These are phyloP conservation scores for Ophiosphaerella herpotricha DNA, from an alignment of 2,329 filamentous ascomycete species.

Conservation along the genomic window DNA sequence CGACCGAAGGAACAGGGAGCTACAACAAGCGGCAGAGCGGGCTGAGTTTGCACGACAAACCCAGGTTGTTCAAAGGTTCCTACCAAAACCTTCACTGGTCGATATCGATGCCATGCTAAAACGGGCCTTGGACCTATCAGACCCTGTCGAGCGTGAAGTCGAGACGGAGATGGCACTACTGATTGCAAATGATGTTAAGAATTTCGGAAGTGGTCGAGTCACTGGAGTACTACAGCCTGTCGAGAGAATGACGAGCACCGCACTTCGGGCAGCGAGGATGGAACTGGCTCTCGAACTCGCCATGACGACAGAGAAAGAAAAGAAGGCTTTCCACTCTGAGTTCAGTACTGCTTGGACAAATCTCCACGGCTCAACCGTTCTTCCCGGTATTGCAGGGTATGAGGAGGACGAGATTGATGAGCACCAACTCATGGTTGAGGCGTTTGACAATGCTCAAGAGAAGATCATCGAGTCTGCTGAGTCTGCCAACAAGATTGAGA, in stretches of 20 bases:
- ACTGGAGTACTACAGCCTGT: conserved; percentile 65
- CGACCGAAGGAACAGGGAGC: conserved; percentile 69
- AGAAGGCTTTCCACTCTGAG: conserved; percentile 51
- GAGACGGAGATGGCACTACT: conserved; percentile 77
- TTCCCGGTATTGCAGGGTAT: conserved; percentile 83
- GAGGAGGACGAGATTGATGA: conserved; percentile 76
- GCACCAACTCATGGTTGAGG: conserved; percentile 65
- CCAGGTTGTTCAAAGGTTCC: conserved; percentile 83
- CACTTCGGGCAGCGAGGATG: conserved; percentile 74
- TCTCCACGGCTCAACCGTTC: conserved; percentile 53
- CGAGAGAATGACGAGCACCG: conserved; percentile 69
- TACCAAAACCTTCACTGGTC: conserved; percentile 77
- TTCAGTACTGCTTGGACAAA: conserved; percentile 56
- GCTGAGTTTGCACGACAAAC: conserved; percentile 81
- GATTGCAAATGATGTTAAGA: conserved; percentile 79
- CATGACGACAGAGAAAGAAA: conserved; percentile 55
- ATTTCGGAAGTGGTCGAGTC: conserved; percentile 71
- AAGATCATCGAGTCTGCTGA: conserved; percentile 75
- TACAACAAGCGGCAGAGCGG: conserved; percentile 66
- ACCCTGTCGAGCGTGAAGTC: conserved; percentile 71
- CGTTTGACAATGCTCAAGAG: conserved; percentile 77
- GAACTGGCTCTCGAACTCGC: conserved; percentile 73
- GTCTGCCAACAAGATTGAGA: conserved; percentile 84
- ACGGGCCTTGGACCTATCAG: conserved; percentile 62
- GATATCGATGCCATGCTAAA: conserved; percentile 72